Evolutionary conservation across 2,329 filamentous ascomycete genomes (phyloP).

Genomic region (Fusarium devonianum): DNA sequence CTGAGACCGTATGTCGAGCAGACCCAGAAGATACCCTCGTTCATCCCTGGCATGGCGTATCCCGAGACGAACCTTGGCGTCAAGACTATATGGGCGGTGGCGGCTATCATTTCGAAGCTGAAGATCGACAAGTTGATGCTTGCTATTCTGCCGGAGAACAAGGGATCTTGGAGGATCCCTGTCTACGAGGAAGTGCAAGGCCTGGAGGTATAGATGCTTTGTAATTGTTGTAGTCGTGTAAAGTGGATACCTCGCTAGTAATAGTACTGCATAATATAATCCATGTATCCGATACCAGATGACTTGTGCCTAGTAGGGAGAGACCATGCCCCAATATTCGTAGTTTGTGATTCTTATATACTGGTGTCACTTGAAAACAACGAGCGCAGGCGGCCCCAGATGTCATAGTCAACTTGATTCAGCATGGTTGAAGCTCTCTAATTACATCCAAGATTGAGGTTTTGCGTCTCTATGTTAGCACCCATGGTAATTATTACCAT

Average conservation of each 20-base stretch:
- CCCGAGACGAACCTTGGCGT: slow-evolving; percentile 42
- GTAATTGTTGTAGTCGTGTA: neutral
- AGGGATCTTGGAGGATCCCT: slow-evolving; percentile 23
- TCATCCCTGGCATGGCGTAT: slow-evolving; percentile 39
- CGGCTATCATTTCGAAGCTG: slow-evolving; percentile 15
- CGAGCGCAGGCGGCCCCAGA: too few relatives aligned
- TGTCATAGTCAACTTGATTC: too few relatives aligned
- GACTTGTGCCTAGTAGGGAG: too few relatives aligned
- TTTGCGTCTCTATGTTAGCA: too few relatives aligned
- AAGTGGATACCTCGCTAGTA: neutral
- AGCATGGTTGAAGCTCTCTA: too few relatives aligned
- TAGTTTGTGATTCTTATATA: too few relatives aligned
- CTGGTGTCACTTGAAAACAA: too few relatives aligned
- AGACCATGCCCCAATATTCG: too few relatives aligned
- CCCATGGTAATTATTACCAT: too few relatives aligned
- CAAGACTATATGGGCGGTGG: slow-evolving; percentile 29
- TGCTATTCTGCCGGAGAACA: slow-evolving; percentile 19
- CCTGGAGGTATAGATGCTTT: neutral
- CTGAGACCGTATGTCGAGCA: slow-evolving; percentile 51
- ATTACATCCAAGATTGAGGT: too few relatives aligned
- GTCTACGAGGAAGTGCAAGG: slow-evolving; percentile 5
- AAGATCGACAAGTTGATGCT: slow-evolving; percentile 26
- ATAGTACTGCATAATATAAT: too few relatives aligned
- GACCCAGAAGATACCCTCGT: slow-evolving; percentile 46
- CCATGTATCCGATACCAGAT: too few relatives aligned